A percentile compares a stretch with the other conserved stretches of the same genome.
Conservation (phyloP, 1,284 basidiomycete genomes). For the Rhodofomes roseus region DNA sequence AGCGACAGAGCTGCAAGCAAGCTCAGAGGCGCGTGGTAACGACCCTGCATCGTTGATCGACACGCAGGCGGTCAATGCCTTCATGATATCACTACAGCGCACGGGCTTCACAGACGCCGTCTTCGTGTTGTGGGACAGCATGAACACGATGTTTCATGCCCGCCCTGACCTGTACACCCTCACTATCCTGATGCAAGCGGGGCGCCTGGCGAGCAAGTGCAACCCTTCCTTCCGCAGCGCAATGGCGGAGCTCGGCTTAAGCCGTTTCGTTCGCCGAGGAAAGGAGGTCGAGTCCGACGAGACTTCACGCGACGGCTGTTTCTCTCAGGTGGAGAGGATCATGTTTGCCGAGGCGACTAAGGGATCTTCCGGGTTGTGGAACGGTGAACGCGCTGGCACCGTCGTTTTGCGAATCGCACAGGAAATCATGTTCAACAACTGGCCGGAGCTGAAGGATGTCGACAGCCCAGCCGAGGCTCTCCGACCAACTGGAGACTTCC, state of each 20-base stretch:
- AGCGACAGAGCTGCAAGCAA: slow-evolving; percentile 17
- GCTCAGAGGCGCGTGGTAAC: background rate
- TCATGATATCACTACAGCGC: slow-evolving; percentile 48
- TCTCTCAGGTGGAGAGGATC: slow-evolving; percentile 24
- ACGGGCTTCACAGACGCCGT: slow-evolving; percentile 54
- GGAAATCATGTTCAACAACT: slow-evolving; percentile 48
- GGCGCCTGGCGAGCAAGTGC: slow-evolving; percentile 45
- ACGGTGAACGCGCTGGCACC: slow-evolving; percentile 39
- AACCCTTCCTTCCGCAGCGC: slow-evolving; percentile 48
- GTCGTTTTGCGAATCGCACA: slow-evolving; percentile 47
- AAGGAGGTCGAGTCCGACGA: background rate
- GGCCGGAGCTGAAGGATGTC: slow-evolving; percentile 31
- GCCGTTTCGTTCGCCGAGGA: slow-evolving; percentile 4
- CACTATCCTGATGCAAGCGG: slow-evolving; percentile 55
- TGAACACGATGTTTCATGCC: slow-evolving; percentile 50
- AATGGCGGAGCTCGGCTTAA: slow-evolving; percentile 28
- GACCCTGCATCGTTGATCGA: slow-evolving; percentile 14
- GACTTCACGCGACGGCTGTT: slow-evolving; percentile 6
- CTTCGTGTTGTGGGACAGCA: slow-evolving; percentile 59
- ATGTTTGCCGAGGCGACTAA: slow-evolving; percentile 19
- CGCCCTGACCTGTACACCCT: slow-evolving; percentile 53
- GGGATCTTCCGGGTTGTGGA: slow-evolving; percentile 42
- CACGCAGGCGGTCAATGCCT: slow-evolving; percentile 44
- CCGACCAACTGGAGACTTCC: slow-evolving; percentile 25
- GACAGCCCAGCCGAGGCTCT: slow-evolving; percentile 26